Evolutionary conservation across 495 filamentous ascomycete genomes (phyloP).

Genomic region (Neurospora discreta): DNA sequence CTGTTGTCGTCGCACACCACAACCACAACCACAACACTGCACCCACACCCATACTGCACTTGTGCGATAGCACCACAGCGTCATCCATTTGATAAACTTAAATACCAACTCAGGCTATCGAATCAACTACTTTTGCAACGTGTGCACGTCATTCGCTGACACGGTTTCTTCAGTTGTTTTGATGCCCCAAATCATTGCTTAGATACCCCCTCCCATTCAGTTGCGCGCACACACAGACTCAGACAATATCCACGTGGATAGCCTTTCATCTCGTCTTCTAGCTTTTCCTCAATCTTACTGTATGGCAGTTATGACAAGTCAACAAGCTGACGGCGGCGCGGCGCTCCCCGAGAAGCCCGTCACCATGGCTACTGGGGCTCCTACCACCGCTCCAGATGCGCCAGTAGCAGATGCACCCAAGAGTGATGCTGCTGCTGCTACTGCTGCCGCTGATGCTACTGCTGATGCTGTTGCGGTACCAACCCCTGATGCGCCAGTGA

Average conservation of each 20-base stretch:
- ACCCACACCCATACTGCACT: neutral
- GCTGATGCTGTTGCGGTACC: neutral
- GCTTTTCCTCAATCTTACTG: slow-evolving; percentile 11
- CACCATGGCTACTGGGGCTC: slow-evolving; percentile 27
- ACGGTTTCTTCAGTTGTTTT: neutral
- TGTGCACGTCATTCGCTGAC: neutral
- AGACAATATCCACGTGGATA: neutral
- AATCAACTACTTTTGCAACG: neutral
- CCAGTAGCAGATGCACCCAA: neutral
- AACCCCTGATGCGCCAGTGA: slow-evolving; percentile 18
- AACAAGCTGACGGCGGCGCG: slow-evolving; percentile 28
- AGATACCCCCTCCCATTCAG: neutral
- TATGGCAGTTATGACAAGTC: slow-evolving; percentile 48
- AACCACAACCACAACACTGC: neutral
- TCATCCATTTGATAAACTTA: neutral
- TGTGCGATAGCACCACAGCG: neutral
- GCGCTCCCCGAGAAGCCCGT: slow-evolving; percentile 38
- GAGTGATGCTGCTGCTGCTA: neutral
- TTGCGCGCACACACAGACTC: neutral
- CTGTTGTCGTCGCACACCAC: neutral
- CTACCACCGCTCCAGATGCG: neutral
- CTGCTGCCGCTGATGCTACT: neutral
- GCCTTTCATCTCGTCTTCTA: slow-evolving; percentile 20
- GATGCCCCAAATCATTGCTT: neutral
- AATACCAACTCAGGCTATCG: neutral